Percentiles rank a stretch among this genome's conserved stretches.
These are phyloP conservation scores for Wickerhamomyces silvicola DNA, from an alignment of 805 yeast species.

Conservation along the genomic window DNA sequence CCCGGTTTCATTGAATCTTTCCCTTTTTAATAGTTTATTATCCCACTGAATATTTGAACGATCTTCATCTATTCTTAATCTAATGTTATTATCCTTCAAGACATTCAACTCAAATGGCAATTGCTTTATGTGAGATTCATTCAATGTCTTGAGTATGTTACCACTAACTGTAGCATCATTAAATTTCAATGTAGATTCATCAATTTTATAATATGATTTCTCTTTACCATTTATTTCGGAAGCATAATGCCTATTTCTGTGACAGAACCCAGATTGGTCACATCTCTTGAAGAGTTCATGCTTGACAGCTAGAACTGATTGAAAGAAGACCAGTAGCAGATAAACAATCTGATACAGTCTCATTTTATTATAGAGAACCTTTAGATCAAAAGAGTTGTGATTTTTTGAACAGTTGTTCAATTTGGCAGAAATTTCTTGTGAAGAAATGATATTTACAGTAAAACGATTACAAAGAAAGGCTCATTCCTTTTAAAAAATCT, in stretches of 20 bases:
- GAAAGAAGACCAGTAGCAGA: slow-evolving; percentile 1
- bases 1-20: slow-evolving; percentile 55
- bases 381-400: too few species aligned
- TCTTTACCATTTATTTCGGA: slow-evolving; percentile 16
- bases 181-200: slow-evolving; percentile 26
- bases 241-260: slow-evolving; percentile 69
- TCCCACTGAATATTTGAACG: slow-evolving; percentile 23
- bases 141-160: slow-evolving; percentile 38
- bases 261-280: slow-evolving; percentile 76
- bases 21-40: slow-evolving; percentile 28
- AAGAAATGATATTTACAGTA: too few species aligned
- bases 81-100: slow-evolving; percentile 49
- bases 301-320: slow-evolving; percentile 39
- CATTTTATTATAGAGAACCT: too few species aligned
- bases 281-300: slow-evolving; percentile 71
- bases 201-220: slow-evolving; percentile 36
- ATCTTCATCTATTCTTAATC: slow-evolving; percentile 64
- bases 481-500: too few species aligned
- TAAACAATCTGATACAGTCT: slow-evolving; percentile 1
- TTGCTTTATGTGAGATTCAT: slow-evolving; percentile 30
- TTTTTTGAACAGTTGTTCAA: too few species aligned
- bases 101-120: slow-evolving; percentile 56
- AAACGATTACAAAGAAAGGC: too few species aligned
- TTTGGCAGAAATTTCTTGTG: too few species aligned
- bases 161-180: slow-evolving; percentile 37